phyloP scores from a whole-genome alignment of 75 land plant genomes.

The Sequoia sempervirens region DNA sequence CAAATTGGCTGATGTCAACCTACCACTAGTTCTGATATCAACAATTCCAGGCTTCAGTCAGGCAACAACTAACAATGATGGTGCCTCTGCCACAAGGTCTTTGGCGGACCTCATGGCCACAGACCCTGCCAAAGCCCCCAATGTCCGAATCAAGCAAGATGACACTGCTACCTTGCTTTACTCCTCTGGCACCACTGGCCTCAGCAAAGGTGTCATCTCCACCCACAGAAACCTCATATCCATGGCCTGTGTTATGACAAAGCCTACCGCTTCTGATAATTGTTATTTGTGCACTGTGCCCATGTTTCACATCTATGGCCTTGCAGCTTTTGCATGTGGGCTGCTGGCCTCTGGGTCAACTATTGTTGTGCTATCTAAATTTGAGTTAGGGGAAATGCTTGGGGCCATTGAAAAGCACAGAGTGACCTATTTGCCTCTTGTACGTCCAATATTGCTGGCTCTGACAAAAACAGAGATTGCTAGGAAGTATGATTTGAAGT shows the following conservation, averaged over 20 bases:
- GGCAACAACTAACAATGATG: slow-evolving; percentile 8
- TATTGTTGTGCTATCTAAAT: slow-evolving; percentile 57
- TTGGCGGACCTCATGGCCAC: background rate
- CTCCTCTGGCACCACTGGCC: slow-evolving; percentile 84
- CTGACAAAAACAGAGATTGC: slow-evolving; percentile 42
- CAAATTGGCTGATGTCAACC: slow-evolving; percentile 34
- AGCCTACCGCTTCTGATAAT: background rate
- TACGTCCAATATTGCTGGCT: slow-evolving; percentile 83
- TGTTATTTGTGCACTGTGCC: slow-evolving; percentile 67
- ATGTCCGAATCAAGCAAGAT: slow-evolving; percentile 10
- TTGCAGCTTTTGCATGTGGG: slow-evolving; percentile 48
- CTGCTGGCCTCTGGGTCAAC: slow-evolving; percentile 53
- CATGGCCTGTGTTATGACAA: slow-evolving; percentile 29
- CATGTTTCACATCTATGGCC: slow-evolving; percentile 91
- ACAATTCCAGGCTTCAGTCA: background rate
- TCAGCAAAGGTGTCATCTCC: slow-evolving; percentile 80
- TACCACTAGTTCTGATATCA: slow-evolving; percentile 28
- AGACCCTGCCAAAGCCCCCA: slow-evolving; percentile 3
- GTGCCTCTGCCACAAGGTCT: slow-evolving; percentile 14
- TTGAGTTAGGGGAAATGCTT: slow-evolving; percentile 71
- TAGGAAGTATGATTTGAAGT: slow-evolving; percentile 47
- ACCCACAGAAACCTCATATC: slow-evolving; percentile 79
- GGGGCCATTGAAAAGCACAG: slow-evolving; percentile 42
- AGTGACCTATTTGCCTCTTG: slow-evolving; percentile 62
- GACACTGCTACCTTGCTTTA: slow-evolving; percentile 53